Base-by-base conservation (phyloP, 1,284 basidiomycete species). In the Leccinum huronense region DNA sequence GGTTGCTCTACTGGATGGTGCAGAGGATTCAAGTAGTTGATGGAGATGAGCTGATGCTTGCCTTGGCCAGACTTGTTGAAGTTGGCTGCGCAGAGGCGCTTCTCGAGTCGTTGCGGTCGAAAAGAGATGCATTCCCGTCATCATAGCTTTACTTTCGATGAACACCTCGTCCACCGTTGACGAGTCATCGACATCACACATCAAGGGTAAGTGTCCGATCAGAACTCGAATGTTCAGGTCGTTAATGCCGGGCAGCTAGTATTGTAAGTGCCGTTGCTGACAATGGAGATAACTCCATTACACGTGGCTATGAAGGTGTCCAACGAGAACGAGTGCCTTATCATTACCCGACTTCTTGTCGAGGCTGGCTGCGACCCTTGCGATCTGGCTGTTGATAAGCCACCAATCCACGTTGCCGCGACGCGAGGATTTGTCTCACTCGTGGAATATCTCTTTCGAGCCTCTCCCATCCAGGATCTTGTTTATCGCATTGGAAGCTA, bases 381-480 rank as follows among this genome's bases (percentile, higher is more conserved):
- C 1, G 5, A 16, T 57, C 34, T 57, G 10, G 56, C 56, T 23
- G 56, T 38, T 0, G 34, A 57, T 5, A 40, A 38, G 34, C 23
- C 34, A 5, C 56, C 56, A 19, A 57, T 57, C 34, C 8, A 57
- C 13, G 6, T 16, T 57, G 56, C 36, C 19, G 56, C 38, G 19
- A 23, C 14, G 9, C 56, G 23, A 38, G 56, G 56, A 38, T 62
- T 62, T 13, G 13, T 55, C 30, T 27, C 36, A 2, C 36, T 62
- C 3, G 61, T 27, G 23, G 23, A 27, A 27, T 27, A 27, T 27
- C 23, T 27, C 23, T 27, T 27, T 27, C 23, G 23, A 27, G 23
- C 23, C 23, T 9, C 60, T 63, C 34, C 62, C 62, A 5, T 30
- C 59, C 13, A 63, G 30, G 4, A 63, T 63, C 36, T 45, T 63